A percentile compares a stretch with the other conserved stretches of the same genome.
Evolutionary conservation across 2,329 filamentous ascomycete species (phyloP).

Genomic region (Metarhizium album): DNA sequence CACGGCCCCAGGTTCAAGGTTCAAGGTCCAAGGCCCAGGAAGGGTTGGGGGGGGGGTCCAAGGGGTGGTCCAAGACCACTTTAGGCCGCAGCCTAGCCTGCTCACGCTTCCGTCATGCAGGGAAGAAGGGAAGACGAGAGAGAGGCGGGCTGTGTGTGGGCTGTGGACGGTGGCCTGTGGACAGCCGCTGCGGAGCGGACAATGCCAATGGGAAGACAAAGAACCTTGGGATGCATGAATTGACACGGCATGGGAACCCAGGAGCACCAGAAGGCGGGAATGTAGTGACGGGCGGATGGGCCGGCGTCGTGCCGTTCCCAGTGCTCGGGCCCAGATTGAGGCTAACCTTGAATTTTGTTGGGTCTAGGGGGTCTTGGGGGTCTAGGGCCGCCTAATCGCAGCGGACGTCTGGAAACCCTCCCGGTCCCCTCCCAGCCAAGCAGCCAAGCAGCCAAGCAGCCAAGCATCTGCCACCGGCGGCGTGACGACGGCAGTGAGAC

Average conservation of each 20-base stretch:
- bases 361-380: no score
- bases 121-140: not conserved
- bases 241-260: constrained; percentile 10
- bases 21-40: not conserved
- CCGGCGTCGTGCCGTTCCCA: constrained; percentile 29
- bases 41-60: not conserved
- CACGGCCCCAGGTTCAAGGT: not conserved
- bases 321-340: constrained; percentile 6
- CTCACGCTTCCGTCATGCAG: not conserved
- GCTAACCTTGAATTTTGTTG: not conserved
- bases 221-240: constrained; percentile 4
- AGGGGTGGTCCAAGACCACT: not conserved
- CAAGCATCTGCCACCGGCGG: no score
- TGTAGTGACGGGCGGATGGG: constrained; percentile 26
- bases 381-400: not conserved
- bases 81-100: not conserved
- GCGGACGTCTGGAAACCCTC: no score
- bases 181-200: not conserved
- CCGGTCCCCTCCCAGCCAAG: no score
- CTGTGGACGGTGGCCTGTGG: not conserved
- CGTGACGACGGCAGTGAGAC: not conserved
- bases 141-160: not conserved
- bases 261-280: constrained; percentile 18
- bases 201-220: not conserved
- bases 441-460: no score